Conservation (phyloP, 2,329 filamentous ascomycete genomes). For the Fusarium sulawesiense region DNA sequence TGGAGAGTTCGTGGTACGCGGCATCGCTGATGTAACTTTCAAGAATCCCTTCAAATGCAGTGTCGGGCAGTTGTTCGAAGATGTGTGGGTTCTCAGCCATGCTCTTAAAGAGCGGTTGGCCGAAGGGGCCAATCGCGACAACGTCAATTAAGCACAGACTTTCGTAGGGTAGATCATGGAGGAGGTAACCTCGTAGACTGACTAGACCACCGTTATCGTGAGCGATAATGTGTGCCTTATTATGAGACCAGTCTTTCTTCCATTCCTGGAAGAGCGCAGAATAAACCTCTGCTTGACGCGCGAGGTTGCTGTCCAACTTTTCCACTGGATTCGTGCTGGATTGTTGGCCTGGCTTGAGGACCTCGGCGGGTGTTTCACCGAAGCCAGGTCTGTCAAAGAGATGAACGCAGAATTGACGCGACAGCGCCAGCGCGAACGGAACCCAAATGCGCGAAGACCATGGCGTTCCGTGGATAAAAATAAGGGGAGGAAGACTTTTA, state of each 20-base stretch:
- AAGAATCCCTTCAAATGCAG: slow-evolving; percentile 54
- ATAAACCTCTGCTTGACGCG: slow-evolving; percentile 53
- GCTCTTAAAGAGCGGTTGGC: slow-evolving; percentile 57
- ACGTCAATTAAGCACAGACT: slow-evolving; percentile 58
- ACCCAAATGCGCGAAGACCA: slow-evolving; percentile 58
- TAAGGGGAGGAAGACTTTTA: slow-evolving; percentile 46
- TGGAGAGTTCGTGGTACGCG: slow-evolving; percentile 45
- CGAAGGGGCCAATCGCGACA: slow-evolving; percentile 57
- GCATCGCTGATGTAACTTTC: slow-evolving; percentile 55
- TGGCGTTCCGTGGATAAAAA: slow-evolving; percentile 61
- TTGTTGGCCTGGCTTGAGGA: background rate
- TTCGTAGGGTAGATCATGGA: slow-evolving; percentile 52
- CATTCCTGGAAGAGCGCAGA: slow-evolving; percentile 54
- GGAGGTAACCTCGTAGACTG: slow-evolving; percentile 52
- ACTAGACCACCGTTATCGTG: slow-evolving; percentile 60
- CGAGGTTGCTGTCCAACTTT: slow-evolving; percentile 51
- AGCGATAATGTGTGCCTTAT: slow-evolving; percentile 54
- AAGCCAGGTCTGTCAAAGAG: slow-evolving; percentile 61
- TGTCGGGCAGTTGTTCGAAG: slow-evolving; percentile 50
- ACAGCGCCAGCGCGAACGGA: slow-evolving; percentile 50
- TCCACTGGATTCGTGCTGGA: slow-evolving; percentile 22
- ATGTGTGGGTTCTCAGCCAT: slow-evolving; percentile 50
- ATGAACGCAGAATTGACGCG: slow-evolving; percentile 53
- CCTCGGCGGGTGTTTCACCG: slow-evolving; percentile 51
- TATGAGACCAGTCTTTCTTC: slow-evolving; percentile 40